Conservation (phyloP, 2,329 filamentous ascomycete genomes). For the Penicillium sp. region DNA sequence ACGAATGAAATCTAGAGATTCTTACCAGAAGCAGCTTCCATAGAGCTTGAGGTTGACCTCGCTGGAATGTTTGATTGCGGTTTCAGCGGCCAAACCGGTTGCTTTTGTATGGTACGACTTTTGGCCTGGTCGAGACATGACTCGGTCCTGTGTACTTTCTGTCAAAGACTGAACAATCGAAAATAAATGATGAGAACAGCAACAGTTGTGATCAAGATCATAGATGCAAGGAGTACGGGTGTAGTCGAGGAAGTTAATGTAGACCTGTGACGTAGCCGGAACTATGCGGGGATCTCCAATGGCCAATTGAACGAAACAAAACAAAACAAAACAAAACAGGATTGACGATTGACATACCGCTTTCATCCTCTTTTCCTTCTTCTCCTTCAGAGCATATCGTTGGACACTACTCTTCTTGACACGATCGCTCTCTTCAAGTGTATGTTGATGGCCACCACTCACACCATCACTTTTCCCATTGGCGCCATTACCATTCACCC, state of each 20-base stretch:
- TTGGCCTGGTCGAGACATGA: conserved; percentile 52
- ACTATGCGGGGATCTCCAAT: conserved; percentile 13
- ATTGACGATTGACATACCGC: conserved; percentile 48
- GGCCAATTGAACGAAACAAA: conserved; percentile 10
- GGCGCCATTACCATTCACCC: conserved; percentile 71
- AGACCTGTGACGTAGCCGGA: conserved; percentile 21
- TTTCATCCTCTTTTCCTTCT: conserved; percentile 62
- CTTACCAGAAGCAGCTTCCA: conserved; percentile 76
- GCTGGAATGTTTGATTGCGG: conserved; percentile 65
- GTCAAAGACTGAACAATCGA: conserved; percentile 15
- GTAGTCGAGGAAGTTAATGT: background rate
- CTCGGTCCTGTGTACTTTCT: conserved; percentile 24
- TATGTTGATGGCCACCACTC: conserved; percentile 70
- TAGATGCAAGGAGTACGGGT: background rate
- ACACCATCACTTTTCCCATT: conserved; percentile 69
- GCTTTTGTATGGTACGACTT: conserved; percentile 70
- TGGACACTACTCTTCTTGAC: conserved; percentile 79
- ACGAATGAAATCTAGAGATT: background rate
- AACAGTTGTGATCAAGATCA: too few relatives aligned
- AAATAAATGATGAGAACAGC: too few relatives aligned
- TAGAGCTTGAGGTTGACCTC: conserved; percentile 72
- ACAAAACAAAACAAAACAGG: too few relatives aligned
- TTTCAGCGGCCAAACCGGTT: conserved; percentile 65
- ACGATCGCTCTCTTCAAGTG: conserved; percentile 67
- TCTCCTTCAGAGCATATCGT: conserved; percentile 60